phyloP scores from a whole-genome alignment of 2,329 filamentous ascomycete species.

The Penicillium paneum region DNA sequence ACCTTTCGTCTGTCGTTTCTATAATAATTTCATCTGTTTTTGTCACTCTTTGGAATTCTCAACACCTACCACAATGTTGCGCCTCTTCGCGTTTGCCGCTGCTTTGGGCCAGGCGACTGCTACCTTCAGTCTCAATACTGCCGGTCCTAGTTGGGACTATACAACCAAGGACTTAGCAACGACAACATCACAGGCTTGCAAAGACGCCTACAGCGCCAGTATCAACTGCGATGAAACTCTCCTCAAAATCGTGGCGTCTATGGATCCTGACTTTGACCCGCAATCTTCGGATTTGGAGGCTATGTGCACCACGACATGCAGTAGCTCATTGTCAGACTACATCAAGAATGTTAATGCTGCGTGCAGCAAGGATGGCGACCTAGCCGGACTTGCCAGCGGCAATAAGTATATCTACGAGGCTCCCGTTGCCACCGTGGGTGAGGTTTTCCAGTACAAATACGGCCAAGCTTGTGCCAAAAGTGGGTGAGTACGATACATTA shows the following conservation, averaged over 20 bases:
- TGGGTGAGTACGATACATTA: slow-evolving; percentile 12
- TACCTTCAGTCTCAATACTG: slow-evolving; percentile 28
- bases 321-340: slow-evolving; percentile 24
- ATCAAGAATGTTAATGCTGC: slow-evolving; percentile 24
- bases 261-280: slow-evolving; percentile 27
- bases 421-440: slow-evolving; percentile 17
- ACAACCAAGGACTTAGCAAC: slow-evolving; percentile 28
- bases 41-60: background rate
- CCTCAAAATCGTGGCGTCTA: slow-evolving; percentile 29
- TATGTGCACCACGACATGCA: slow-evolving; percentile 28
- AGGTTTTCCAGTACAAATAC: slow-evolving; percentile 27
- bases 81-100: slow-evolving; percentile 14
- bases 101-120: slow-evolving; percentile 16
- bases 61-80: slow-evolving; percentile 7
- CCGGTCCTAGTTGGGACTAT: slow-evolving; percentile 32
- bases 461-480: slow-evolving; percentile 20
- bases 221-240: slow-evolving; percentile 32
- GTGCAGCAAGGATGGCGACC: slow-evolving; percentile 27
- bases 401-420: slow-evolving; percentile 12
- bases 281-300: slow-evolving; percentile 21
- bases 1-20: background rate
- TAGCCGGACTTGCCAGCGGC: slow-evolving; percentile 17
- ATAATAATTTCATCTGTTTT: background rate
- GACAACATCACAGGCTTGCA: slow-evolving; percentile 30
- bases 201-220: slow-evolving; percentile 28